Base-by-base conservation (phyloP, 306 rosid species). In the Sicyos baderoa region DNA sequence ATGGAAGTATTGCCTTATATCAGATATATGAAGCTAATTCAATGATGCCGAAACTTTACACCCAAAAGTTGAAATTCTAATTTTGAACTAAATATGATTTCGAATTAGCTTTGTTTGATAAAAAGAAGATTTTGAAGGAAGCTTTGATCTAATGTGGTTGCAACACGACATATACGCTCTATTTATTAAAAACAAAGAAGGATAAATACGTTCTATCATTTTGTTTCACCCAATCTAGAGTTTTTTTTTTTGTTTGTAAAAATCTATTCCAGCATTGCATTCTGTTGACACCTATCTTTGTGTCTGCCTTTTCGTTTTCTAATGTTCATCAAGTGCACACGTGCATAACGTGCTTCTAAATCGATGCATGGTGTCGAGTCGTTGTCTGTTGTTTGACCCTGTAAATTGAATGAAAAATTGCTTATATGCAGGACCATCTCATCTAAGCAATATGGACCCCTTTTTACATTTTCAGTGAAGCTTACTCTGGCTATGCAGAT, bases 401-500 rank as follows among this genome's bases (percentile, higher is more conserved):
- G 71, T 66, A 47, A 16, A 23, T 42, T 54, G 74, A 73, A 15
- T 49, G 18, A 72, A 60, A 49, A 13, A 65, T 56, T 74, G 56
- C 68, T 60, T 69, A 54, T 71, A 40, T 84, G 88, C 93, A 89
- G 98, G 98, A 81, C 75, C 80, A 82, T 92, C 72, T 82, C 95
- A 63, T 29, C 83, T 1, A 54, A 79, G 48, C 22, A 42, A 29
- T 72, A 89, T 75, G 84, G 89, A 22, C 0, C 83, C 44, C 55
- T 44, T 54, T 80, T 84, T 61, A 85, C 81, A 47, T 87, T 92
- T 71, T 92, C 98, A 37, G 88, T 92, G 80, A 89, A 85, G 79
- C 93, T 89, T 79, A 84, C 95, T 14, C 82, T 92, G 81, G 86
- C 74, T 15, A 92, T 87, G 96, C 88, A 92, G 82, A 81, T 85